Base-by-base conservation (phyloP, 768 basidiomycete species). In the Hypholoma sublateritium region DNA sequence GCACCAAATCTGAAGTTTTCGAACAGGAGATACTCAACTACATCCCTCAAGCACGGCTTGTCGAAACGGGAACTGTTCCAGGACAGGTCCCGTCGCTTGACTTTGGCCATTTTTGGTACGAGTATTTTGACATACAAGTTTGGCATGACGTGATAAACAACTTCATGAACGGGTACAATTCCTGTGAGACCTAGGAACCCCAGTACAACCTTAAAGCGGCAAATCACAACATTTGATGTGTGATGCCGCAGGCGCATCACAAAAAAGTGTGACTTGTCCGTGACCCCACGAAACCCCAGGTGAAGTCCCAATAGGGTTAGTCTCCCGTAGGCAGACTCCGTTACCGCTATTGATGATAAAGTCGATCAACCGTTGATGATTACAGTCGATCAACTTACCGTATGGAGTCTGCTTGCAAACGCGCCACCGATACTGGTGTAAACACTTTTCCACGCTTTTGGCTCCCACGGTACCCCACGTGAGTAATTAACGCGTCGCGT, bases 31-130 rank as follows among this genome's bases (percentile, higher is more conserved):
- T 72, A 28, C 28, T 71, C 1, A 55, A 62, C 16, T 63, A 65
- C 17, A 72, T 77, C 24, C 70, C 67, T 0, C 62, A 65, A 11
- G 74, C 76, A 14, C 63, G 62, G 3, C 58, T 69, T 32, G 58
- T 77, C 2, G 64, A 71, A 22, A 45, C 63, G 16, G 75, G 77
- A 4, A 36, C 61, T 13, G 55, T 55, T 6, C 65, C 67, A 7
- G 71, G 73, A 16, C 70, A 73, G 56, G 62, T 77, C n/a, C 74
- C 73, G 8, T 67, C 66, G n/a, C 46, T 70, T 17, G 59, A 65
- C 2, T 78, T 78, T 49, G 76, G 76, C 14, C 77, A 77, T 56
- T 65, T 69, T 55, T 78, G 74, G 69, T 70, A 66, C 25, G 73
- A 75, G 42, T 78, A 77, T 54, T 78, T 77, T 43, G 63, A 72